Conservation (phyloP, 2,329 filamentous ascomycete species). For the Teratosphaeria gauchensis region DNA sequence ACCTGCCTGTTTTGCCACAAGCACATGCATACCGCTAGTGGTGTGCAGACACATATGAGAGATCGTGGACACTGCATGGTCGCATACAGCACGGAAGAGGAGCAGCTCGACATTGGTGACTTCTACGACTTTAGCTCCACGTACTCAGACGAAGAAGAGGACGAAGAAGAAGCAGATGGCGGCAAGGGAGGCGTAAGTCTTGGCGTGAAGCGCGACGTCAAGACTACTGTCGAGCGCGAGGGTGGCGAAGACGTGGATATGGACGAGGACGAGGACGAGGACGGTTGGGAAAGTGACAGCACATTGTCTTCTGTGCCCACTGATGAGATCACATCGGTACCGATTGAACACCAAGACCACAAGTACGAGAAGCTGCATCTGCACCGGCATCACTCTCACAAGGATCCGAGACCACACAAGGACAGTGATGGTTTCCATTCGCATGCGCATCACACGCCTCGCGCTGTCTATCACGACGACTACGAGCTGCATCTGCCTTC, state of each 20-base stretch:
- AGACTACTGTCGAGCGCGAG: slow-evolving; percentile 34
- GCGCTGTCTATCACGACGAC: slow-evolving; percentile 81
- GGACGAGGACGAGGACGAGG: slow-evolving; percentile 44
- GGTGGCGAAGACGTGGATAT: slow-evolving; percentile 46
- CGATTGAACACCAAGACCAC: slow-evolving; percentile 60
- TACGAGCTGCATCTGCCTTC: slow-evolving; percentile 89
- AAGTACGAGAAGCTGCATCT: slow-evolving; percentile 63
- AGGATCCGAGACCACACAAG: slow-evolving; percentile 60
- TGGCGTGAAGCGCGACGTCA: slow-evolving; percentile 48
- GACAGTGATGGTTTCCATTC: slow-evolving; percentile 72
- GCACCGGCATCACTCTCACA: slow-evolving; percentile 64
- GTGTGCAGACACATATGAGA: slow-evolving; percentile 91
- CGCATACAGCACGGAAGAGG: slow-evolving; percentile 75
- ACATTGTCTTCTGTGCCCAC: slow-evolving; percentile 75
- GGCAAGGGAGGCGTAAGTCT: slow-evolving; percentile 55
- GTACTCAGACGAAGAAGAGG: slow-evolving; percentile 68
- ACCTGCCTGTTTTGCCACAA: slow-evolving; percentile 88
- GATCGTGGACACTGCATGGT: slow-evolving; percentile 97
- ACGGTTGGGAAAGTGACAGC: slow-evolving; percentile 93
- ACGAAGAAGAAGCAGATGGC: slow-evolving; percentile 44
- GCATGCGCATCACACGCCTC: slow-evolving; percentile 62
- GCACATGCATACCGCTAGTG: slow-evolving; percentile 64
- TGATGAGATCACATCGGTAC: slow-evolving; percentile 69
- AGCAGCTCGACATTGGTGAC: slow-evolving; percentile 89
- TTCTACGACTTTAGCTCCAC: slow-evolving; percentile 96